Conservation (phyloP, 2,329 filamentous ascomycete genomes). For the Verticillium dahliae region DNA sequence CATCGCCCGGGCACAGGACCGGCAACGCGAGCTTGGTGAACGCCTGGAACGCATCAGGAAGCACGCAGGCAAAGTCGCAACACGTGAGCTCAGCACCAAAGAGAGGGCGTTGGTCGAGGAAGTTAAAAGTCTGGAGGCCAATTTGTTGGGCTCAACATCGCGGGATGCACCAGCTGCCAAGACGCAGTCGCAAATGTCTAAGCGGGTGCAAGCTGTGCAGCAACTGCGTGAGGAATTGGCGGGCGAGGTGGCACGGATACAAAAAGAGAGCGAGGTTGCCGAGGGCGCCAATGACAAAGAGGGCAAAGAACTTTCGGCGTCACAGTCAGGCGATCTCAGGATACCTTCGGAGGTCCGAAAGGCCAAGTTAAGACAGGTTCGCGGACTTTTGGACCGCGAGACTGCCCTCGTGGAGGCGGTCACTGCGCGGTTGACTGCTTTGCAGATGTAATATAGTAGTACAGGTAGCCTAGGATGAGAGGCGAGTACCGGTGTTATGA, state of each 20-base stretch:
- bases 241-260: conserved; percentile 41
- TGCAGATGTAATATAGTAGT: conserved; percentile 26
- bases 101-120: conserved; percentile 39
- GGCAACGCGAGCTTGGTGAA: conserved; percentile 49
- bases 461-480: background rate
- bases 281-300: conserved; percentile 10
- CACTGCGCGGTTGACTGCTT: conserved; percentile 52
- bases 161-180: background rate
- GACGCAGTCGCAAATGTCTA: conserved; percentile 39
- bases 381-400: conserved; percentile 57
- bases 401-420: conserved; percentile 63
- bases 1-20: conserved; percentile 44
- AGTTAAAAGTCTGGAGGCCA: conserved; percentile 48
- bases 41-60: conserved; percentile 53
- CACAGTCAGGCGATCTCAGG: conserved; percentile 34
- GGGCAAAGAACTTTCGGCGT: conserved; percentile 18
- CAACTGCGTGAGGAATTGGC: conserved; percentile 45
- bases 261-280: conserved; percentile 15
- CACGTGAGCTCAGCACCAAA: conserved; percentile 35
- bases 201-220: conserved; percentile 52
- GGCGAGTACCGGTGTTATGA: background rate
- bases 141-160: conserved; percentile 26
- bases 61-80: conserved; percentile 32
- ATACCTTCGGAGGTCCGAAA: conserved; percentile 56
- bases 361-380: conserved; percentile 58